phyloP scores from a whole-genome alignment of 2,329 filamentous ascomycete genomes.

The Ophiostoma quercus region DNA sequence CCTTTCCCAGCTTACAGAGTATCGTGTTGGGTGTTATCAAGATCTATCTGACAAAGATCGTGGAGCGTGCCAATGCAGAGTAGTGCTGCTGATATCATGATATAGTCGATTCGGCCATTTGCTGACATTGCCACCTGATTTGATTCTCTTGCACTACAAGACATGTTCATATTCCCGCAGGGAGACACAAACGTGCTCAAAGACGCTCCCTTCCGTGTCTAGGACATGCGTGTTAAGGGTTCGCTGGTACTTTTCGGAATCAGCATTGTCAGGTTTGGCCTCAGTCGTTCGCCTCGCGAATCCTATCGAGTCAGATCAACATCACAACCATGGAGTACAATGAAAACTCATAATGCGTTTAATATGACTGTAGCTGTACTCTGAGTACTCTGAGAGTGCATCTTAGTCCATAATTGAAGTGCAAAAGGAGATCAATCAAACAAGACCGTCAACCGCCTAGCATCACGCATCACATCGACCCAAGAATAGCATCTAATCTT shows the following conservation, averaged over 20 bases:
- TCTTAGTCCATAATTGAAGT: too few relatives aligned
- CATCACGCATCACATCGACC: too few relatives aligned
- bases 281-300: not conserved
- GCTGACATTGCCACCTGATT: not conserved
- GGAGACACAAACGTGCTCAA: not conserved
- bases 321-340: too few relatives aligned
- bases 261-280: not conserved
- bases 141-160: not conserved
- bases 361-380: too few relatives aligned
- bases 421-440: too few relatives aligned
- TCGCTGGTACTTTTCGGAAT: not conserved
- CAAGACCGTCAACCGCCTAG: too few relatives aligned
- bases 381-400: too few relatives aligned
- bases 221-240: not conserved
- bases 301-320: not conserved
- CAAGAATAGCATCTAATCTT: not conserved
- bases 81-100: not conserved
- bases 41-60: not conserved
- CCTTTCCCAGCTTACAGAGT: not conserved
- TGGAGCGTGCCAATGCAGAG: too few relatives aligned
- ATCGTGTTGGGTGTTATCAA: not conserved
- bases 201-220: not conserved
- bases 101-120: not conserved
- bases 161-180: not conserved
- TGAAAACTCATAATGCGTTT: too few relatives aligned